Base-by-base conservation (phyloP, 108 stramenopile genomes). In the Aurantiochytrium sp. region DNA sequence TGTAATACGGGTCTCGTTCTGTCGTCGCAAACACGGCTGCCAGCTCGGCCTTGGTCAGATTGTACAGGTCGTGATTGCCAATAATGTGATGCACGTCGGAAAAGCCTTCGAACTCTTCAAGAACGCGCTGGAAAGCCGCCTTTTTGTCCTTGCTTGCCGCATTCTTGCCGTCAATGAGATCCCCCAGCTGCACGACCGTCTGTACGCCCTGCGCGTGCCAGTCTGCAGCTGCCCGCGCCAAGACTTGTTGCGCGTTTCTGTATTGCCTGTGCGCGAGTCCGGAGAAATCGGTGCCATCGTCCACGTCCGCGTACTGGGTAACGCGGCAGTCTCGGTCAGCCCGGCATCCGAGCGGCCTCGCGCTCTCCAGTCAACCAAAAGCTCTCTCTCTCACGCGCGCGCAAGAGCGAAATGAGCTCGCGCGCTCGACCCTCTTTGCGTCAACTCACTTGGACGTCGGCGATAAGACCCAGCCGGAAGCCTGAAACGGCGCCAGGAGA, bases 11-110 rank as follows among this genome's bases (percentile, higher is more conserved):
- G 14, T 12, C 6, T 8, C 35, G 64, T 10, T 23, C 3, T 0
- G 14, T 12, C 64, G 55, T 16, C 14, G 14, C 14, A 57, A 69
- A 69, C 10, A 42, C 8, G 35, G 14, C 64, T 6, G 2, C 18
- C 8, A 83, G 76, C 28, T 83, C 76, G 23, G 45, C 12, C 76
- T 83, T 83, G 6, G 49, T 83, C 49, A 83, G 28, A 53, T 83
- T 83, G 25, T 47, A 53, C 10, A 83, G 76, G 51, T 83, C 76
- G 49, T 83, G 76, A 83, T 83, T 83, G 19, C 76, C 76, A 23
- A 83, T 12, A 23, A 83, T 28, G 42, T 69, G 64, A 35, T 83
- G 51, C 76, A 83, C 49, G 43, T 53, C 76, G 19, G 12, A 0
- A 83, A 83, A 53, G 23, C 51, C 51, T 18, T 83, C 4, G 4